Evolutionary conservation across 2,329 filamentous ascomycete species (phyloP).

Genomic region (Clonostachys sp.): DNA sequence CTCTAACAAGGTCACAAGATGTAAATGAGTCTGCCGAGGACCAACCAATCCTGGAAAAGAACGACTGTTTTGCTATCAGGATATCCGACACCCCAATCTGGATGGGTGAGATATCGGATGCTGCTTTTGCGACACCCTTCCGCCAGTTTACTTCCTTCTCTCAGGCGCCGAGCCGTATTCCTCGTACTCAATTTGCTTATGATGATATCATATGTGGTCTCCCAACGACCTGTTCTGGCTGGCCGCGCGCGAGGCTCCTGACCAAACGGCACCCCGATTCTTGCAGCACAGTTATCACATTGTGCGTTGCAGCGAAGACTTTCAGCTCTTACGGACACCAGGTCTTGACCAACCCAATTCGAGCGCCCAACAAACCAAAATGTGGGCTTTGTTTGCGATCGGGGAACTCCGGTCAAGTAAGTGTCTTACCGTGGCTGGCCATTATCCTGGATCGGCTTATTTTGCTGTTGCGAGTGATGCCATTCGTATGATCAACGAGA

Average conservation of each 20-base stretch:
- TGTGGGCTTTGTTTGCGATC: slow-evolving; percentile 38
- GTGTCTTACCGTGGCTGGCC: slow-evolving; percentile 20
- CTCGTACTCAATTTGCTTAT: slow-evolving; percentile 22
- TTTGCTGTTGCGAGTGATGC: slow-evolving; percentile 32
- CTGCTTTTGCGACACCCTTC: slow-evolving; percentile 27
- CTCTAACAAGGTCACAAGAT: too few relatives aligned
- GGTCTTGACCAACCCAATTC: slow-evolving; percentile 5
- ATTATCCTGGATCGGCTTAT: slow-evolving; percentile 36
- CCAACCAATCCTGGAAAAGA: too few relatives aligned
- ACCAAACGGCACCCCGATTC: slow-evolving; percentile 31
- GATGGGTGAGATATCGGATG: slow-evolving; percentile 27
- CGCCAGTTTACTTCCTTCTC: slow-evolving; percentile 11
- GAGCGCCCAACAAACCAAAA: slow-evolving; percentile 6
- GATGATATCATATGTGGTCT: slow-evolving; percentile 14
- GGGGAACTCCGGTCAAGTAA: slow-evolving; percentile 37
- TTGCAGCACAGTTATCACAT: slow-evolving; percentile 32
- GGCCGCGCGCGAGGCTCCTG: slow-evolving; percentile 4
- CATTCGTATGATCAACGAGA: slow-evolving; percentile 30
- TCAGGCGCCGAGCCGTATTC: slow-evolving; percentile 22
- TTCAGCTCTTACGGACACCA: slow-evolving; percentile 1
- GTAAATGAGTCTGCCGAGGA: too few relatives aligned
- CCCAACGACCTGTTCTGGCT: too few relatives aligned
- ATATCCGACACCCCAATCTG: slow-evolving; percentile 24
- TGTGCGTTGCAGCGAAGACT: slow-evolving; percentile 27
- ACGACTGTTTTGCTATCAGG: slow-evolving; percentile 25